These are phyloP conservation scores for Triticum turgidum DNA, from an alignment of 176 grass and related monocot genomes.

Conservation along the genomic window DNA sequence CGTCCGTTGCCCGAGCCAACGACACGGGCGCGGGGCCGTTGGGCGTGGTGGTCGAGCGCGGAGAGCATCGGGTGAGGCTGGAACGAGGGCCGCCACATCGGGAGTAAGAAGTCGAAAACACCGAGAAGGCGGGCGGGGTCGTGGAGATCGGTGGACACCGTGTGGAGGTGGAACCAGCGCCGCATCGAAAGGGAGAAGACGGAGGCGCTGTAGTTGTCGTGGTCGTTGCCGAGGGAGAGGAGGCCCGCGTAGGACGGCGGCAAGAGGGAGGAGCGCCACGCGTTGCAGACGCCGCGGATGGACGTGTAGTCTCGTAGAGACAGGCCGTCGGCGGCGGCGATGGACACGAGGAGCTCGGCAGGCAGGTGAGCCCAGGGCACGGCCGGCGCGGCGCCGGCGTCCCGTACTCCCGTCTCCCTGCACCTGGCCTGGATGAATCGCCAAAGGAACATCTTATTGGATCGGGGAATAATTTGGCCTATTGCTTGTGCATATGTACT, in stretches of 20 bases:
- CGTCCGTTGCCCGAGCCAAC: slow-evolving; percentile 14
- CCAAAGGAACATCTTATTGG: no score
- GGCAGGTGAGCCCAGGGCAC: not conserved
- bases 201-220: not conserved
- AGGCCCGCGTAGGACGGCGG: not conserved
- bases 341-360: not conserved
- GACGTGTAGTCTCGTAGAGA: not conserved
- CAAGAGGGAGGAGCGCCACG: not conserved
- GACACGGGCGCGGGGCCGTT: not conserved
- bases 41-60: no score
- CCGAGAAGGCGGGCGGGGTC: no score
- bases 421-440: no score
- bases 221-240: not conserved
- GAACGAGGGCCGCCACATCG: no score
- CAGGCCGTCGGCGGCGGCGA: not conserved
- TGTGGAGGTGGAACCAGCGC: not conserved
- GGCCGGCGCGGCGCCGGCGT: not conserved
- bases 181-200: no score
- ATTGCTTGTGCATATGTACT: no score
- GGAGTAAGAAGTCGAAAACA: no score
- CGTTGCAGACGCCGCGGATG: not conserved
- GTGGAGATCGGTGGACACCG: no score
- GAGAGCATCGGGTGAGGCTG: no score
- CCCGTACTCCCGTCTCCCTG: no score
- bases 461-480: no score